Evolutionary conservation across 2,329 filamentous ascomycete genomes (phyloP), one percentile per base, ranked within the genome.

Genomic region (Zymoseptoria tritici): DNA sequence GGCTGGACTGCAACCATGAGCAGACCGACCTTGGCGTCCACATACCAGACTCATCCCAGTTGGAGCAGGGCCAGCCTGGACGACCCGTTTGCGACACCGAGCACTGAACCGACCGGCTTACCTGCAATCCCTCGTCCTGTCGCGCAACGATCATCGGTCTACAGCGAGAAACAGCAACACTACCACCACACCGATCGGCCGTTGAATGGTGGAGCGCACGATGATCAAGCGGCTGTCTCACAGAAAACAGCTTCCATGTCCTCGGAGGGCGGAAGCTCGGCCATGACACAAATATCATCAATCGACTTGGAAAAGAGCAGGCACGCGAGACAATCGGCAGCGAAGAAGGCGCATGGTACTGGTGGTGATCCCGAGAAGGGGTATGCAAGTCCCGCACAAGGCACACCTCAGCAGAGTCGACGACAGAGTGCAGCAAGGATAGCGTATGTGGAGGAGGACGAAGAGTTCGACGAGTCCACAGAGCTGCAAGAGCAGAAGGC

Each of bases 401-500:
- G 55, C 49, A 62, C 58, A 36, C 59, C 31, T 49, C 22, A 54
- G 11, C 54, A 59, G 13, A 54, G 54, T 55, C 57, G 58, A 52
- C 57, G 61, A 52, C 56, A 54, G 4, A 60, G 64, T 13, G 57
- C 62, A 22, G 51, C 54, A 9, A 61, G 62, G 51, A 52, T 65
- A 3, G 60, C 66, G 11, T 66, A 67, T 60, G 60, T 62, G 16
- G 57, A 64, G n/a, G 69, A 68, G 24, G 65, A 69, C 9, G n/a
- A 75, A 54, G 72, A 74, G 31, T 69, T 68, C 62, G 71, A 75
- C 31, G 74, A 73, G 36, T 70, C 71, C 29, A 72, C 75, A 54
- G 71, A 72, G 54, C 62, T 72, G 5, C 73, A 78, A 22, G 75
- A 79, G 61, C 70, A 75, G 54, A 78, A 78, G 60, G 73, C 76